phyloP scores from a whole-genome alignment of 140 eudicot species.

The Ambrosia hybrid region DNA sequence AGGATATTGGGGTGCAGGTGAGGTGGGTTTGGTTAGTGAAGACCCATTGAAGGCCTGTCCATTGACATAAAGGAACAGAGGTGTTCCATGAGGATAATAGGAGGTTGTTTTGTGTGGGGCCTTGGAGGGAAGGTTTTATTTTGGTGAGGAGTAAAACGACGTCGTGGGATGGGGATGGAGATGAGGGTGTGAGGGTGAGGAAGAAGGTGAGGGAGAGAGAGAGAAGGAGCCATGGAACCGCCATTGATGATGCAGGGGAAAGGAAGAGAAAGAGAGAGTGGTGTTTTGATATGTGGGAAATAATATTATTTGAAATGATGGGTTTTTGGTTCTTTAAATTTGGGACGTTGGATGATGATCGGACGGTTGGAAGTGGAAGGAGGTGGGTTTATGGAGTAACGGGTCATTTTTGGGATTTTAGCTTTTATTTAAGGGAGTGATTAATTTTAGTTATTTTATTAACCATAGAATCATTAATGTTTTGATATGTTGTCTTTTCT shows the following conservation, averaged over 20 bases:
- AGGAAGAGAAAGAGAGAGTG: neutral
- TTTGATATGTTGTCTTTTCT: too few species aligned
- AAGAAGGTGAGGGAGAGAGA: slow-evolving; percentile 29
- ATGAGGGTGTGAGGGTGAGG: slow-evolving; percentile 16
- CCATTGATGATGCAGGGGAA: slow-evolving; percentile 4
- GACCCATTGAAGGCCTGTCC: slow-evolving; percentile 81
- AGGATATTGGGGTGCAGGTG: slow-evolving; percentile 50
- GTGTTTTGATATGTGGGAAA: slow-evolving; percentile 15
- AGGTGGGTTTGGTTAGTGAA: slow-evolving; percentile 47
- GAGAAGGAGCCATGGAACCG: slow-evolving; percentile 23
- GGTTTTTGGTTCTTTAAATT: slow-evolving; percentile 14
- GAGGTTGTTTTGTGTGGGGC: slow-evolving; percentile 43
- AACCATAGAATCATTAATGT: too few species aligned
- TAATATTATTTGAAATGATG: slow-evolving; percentile 19
- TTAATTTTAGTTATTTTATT: too few species aligned
- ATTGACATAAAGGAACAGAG: slow-evolving; percentile 73
- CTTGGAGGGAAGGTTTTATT: slow-evolving; percentile 75
- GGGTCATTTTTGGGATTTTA: neutral
- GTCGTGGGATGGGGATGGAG: slow-evolving; percentile 26
- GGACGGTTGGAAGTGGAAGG: slow-evolving; percentile 16
- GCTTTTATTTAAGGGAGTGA: neutral
- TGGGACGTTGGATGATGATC: slow-evolving; percentile 29
- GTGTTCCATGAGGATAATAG: slow-evolving; percentile 69
- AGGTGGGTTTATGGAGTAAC: slow-evolving; percentile 5
- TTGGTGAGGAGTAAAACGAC: slow-evolving; percentile 55